Evolutionary conservation across 2,329 filamentous ascomycete genomes (phyloP).

Genomic region (Diplocarpon rosae): DNA sequence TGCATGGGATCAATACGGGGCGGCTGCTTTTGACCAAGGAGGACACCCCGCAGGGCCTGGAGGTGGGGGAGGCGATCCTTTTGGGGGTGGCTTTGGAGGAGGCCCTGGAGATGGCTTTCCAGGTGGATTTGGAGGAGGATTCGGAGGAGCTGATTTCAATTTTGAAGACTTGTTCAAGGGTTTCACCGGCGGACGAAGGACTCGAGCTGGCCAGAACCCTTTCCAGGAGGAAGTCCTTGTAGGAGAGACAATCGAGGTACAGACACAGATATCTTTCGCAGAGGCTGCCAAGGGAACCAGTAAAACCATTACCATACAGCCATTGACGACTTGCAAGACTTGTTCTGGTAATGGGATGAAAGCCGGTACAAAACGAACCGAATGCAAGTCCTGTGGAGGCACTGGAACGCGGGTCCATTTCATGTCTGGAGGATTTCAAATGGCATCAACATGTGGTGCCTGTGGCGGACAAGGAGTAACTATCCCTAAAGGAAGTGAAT

Average conservation of each 20-base stretch:
- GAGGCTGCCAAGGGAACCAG: slow-evolving; percentile 85
- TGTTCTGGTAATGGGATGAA: slow-evolving; percentile 81
- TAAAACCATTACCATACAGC: slow-evolving; percentile 81
- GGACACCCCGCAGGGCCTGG: slow-evolving; percentile 34
- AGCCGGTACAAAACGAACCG: slow-evolving; percentile 57
- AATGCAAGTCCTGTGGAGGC: slow-evolving; percentile 74
- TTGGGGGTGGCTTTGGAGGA: slow-evolving; percentile 28
- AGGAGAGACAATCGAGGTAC: slow-evolving; percentile 94
- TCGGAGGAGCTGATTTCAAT: slow-evolving; percentile 60
- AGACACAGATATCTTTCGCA: slow-evolving; percentile 87
- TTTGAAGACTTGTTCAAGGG: slow-evolving; percentile 93
- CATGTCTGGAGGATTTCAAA: slow-evolving; percentile 89
- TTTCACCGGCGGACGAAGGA: slow-evolving; percentile 47
- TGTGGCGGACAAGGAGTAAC: slow-evolving; percentile 71
- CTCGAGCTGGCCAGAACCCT: slow-evolving; percentile 46
- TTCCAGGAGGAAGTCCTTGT: slow-evolving; percentile 72
- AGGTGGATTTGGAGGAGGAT: slow-evolving; percentile 45
- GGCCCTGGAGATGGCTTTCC: slow-evolving; percentile 46
- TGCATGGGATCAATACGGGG: slow-evolving; percentile 82
- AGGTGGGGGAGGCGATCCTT: slow-evolving; percentile 35
- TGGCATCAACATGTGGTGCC: slow-evolving; percentile 75
- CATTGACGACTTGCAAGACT: slow-evolving; percentile 68
- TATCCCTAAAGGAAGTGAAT: slow-evolving; percentile 72
- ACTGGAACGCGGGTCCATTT: slow-evolving; percentile 80
- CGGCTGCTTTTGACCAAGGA: slow-evolving; percentile 74